Conservation (phyloP, 2,329 filamentous ascomycete species). For the Xylaria digitata region DNA sequence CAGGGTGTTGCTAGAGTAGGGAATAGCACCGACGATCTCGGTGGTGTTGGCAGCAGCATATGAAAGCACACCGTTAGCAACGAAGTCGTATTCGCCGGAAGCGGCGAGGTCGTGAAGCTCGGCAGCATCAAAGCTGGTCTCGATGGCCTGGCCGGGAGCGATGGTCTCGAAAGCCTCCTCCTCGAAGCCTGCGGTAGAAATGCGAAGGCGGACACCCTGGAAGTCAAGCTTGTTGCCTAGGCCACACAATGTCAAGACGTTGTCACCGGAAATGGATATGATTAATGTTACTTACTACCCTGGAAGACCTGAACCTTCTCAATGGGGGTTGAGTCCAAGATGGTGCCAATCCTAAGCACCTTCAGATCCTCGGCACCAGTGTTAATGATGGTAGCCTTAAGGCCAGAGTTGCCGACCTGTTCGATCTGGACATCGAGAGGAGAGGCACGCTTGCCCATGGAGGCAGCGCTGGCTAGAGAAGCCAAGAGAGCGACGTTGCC, state of each 20-base stretch:
- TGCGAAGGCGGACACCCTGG: constrained; percentile 63
- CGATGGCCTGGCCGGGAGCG: constrained; percentile 60
- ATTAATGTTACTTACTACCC: constrained; percentile 53
- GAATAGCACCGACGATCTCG: constrained; percentile 64
- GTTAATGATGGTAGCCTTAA: constrained; percentile 66
- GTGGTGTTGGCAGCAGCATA: constrained; percentile 64
- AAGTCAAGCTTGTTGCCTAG: constrained; percentile 38
- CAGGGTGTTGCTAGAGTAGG: constrained; percentile 70
- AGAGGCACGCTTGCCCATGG: constrained; percentile 54
- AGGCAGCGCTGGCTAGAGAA: constrained; percentile 52
- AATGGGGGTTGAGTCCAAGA: constrained; percentile 63
- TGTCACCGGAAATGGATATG: not conserved
- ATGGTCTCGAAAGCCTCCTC: constrained; percentile 64
- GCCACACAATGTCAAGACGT: constrained; percentile 6
- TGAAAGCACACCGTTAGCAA: constrained; percentile 66
- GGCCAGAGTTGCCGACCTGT: constrained; percentile 62
- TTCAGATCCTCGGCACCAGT: constrained; percentile 61
- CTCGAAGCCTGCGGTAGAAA: constrained; percentile 58
- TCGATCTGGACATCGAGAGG: constrained; percentile 60
- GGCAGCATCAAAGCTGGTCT: constrained; percentile 65
- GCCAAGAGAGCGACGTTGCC: constrained; percentile 51
- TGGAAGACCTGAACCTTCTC: constrained; percentile 65
- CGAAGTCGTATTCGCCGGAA: constrained; percentile 67
- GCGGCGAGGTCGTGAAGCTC: constrained; percentile 63
- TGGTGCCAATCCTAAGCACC: constrained; percentile 64